Evolutionary conservation across 2,329 filamentous ascomycete genomes (phyloP).

Genomic region (Penicillium sp.): DNA sequence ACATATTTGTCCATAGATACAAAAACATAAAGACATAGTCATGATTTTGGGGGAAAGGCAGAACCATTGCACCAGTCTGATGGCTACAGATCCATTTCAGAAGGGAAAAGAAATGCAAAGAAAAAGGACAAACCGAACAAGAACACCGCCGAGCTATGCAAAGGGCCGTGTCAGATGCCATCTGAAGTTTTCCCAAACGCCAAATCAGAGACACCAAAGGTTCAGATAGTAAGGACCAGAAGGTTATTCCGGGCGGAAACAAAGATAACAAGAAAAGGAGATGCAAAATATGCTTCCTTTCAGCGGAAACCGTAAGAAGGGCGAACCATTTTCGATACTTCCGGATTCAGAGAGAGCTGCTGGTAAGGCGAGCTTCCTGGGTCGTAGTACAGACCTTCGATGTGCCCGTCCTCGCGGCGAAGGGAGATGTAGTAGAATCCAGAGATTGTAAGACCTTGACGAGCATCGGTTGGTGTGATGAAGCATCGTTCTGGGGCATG

Average conservation of each 20-base stretch:
- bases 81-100: not conserved
- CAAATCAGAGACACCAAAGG: not conserved
- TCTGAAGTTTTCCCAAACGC: constrained; percentile 2
- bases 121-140: not conserved
- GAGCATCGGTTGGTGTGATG: constrained; percentile 46
- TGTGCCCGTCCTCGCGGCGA: constrained; percentile 43
- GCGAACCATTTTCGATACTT: constrained; percentile 38
- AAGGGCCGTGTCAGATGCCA: not conserved
- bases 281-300: not conserved
- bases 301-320: constrained; percentile 44
- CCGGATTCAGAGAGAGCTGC: constrained; percentile 43
- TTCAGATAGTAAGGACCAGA: not conserved
- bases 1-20: not conserved
- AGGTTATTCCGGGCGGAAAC: constrained; percentile 7
- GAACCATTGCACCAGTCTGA: not conserved
- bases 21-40: not conserved
- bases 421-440: constrained; percentile 52
- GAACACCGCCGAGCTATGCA: constrained; percentile 12
- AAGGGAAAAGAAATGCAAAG: not conserved
- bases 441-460: constrained; percentile 48
- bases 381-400: constrained; percentile 51
- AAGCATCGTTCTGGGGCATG: constrained; percentile 44
- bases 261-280: not conserved
- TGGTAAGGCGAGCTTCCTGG: constrained; percentile 50
- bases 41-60: not conserved